Evolutionary conservation across 2,329 filamentous ascomycete genomes (phyloP).

Genomic region (Stromatinia cepivora): DNA sequence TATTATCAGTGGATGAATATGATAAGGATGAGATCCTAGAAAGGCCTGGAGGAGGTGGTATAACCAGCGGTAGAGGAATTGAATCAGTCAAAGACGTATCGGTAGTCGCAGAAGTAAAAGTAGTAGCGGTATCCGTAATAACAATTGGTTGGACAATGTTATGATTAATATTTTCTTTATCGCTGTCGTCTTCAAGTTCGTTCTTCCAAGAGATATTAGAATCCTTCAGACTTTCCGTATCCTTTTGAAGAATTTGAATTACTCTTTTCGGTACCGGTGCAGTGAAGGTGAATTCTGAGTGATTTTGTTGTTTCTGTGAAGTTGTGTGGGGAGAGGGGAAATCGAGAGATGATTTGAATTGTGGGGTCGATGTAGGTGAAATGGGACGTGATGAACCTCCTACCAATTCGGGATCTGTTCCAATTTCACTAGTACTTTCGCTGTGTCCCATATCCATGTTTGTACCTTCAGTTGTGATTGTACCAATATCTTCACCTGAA

Average conservation of each 20-base stretch:
- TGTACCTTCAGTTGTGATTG: neutral
- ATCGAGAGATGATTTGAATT: slow-evolving; percentile 3
- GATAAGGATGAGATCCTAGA: slow-evolving; percentile 9
- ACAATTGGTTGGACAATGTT: neutral
- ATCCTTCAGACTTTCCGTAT: neutral
- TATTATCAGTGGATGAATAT: neutral
- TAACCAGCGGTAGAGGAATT: neutral
- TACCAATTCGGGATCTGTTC: slow-evolving; percentile 20
- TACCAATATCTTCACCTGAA: neutral
- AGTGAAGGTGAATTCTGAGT: slow-evolving; percentile 2
- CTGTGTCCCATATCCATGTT: neutral
- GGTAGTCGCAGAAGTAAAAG: neutral
- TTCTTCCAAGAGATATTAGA: neutral
- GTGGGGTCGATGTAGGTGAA: slow-evolving; percentile 11
- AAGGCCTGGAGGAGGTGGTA: neutral
- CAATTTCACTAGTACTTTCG: slow-evolving; percentile 16
- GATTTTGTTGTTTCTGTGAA: neutral
- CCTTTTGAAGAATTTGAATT: neutral
- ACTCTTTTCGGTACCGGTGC: neutral
- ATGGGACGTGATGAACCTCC: slow-evolving; percentile 15
- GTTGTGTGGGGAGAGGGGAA: neutral
- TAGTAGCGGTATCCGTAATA: neutral
- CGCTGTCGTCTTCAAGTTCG: neutral
- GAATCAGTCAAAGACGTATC: neutral
- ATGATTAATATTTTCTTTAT: neutral